These are phyloP conservation scores for Eimeria falciformis DNA, from an alignment of 169 alveolate species.

Conservation along the genomic window DNA sequence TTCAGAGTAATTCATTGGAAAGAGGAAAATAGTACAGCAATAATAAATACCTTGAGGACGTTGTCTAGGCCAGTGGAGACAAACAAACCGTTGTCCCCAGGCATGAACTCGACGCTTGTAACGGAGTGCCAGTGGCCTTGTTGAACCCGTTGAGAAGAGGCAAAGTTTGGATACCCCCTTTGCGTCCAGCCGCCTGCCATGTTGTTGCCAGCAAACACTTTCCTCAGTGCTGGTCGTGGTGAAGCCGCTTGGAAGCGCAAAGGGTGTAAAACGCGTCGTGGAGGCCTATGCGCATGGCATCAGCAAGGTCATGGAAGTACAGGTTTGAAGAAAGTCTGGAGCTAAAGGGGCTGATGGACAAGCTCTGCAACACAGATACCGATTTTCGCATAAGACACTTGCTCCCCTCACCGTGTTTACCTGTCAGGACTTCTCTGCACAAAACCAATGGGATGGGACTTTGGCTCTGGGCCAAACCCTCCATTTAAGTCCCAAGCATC, in stretches of 20 bases:
- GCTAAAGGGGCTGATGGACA: too few relatives aligned
- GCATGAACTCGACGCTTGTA: slow-evolving; percentile 77
- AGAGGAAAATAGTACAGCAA: too few relatives aligned
- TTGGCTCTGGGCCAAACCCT: slow-evolving; percentile 69
- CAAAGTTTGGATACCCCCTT: too few relatives aligned
- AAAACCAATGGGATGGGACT: slow-evolving; percentile 57
- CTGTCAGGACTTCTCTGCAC: slow-evolving; percentile 66
- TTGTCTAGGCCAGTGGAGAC: slow-evolving; percentile 72
- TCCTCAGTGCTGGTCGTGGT: not conserved
- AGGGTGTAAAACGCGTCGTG: slow-evolving; percentile 59
- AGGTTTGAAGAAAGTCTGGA: too few relatives aligned
- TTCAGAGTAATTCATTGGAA: too few relatives aligned
- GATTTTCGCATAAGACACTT: not conserved
- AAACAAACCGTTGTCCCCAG: slow-evolving; percentile 75
- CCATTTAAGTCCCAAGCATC: slow-evolving; percentile 52
- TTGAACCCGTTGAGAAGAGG: slow-evolving; percentile 1
- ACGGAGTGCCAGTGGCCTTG: slow-evolving; percentile 63
- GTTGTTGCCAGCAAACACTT: not conserved
- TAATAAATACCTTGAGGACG: slow-evolving; percentile 55
- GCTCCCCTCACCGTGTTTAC: slow-evolving; percentile 9
- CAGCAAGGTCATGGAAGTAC: not conserved
- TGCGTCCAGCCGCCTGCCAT: not conserved
- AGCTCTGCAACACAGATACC: not conserved
- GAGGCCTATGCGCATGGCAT: slow-evolving; percentile 36
- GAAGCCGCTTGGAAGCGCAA: slow-evolving; percentile 66